Base-by-base conservation (phyloP, 148 eudicot species). In the Spergularia marina region DNA sequence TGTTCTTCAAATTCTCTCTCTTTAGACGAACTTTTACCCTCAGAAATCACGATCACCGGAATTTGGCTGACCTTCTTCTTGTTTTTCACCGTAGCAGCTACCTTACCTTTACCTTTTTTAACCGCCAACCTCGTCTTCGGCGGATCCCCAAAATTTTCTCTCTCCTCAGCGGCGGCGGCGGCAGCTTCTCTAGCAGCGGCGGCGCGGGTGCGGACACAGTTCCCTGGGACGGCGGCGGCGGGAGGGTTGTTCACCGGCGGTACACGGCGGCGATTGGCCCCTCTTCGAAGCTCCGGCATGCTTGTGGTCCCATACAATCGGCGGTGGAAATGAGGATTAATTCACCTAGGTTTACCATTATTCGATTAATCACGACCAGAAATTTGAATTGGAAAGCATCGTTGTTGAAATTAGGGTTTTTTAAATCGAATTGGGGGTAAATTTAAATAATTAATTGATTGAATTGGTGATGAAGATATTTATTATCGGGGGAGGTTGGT, bases 221-320 rank as follows among this genome's bases (percentile, higher is more conserved):
- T 83, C 0, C 83, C 86, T 30, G 68, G 83, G 68, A 84, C 77
- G 64, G 64, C 77, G 53, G 71, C 74, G 51, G 82, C 9, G 12
- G 52, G 30, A 25, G 16, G 52, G 68, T 57, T 57, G 36, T 39
- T 75, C 66, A 79, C 76, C 41, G 79, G 78, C 40, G 86, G 73
- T 72, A 79, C 74, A 77, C 84, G 83, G 49, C 82, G 84, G 49
- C 79, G 83, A 6, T 73, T 80, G 25, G 71, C 69, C 65, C 88
- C 83, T 70, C 77, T 72, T 34, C 83, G 86, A 85, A 88, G 69
- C 85, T 84, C 91, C 81, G 89, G 89, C 91, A 88, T 88, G 60
- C 59, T 78, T 74, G 58, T 57, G 18, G 72, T 65, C 77, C 88
- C 86, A 83, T 84, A 73, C 75, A 85, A 83, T 53, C 68, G 60